Evolutionary conservation across 2,329 filamentous ascomycete genomes (phyloP), one percentile per base, ranked within the genome.

Genomic region (Nakataea oryzae): DNA sequence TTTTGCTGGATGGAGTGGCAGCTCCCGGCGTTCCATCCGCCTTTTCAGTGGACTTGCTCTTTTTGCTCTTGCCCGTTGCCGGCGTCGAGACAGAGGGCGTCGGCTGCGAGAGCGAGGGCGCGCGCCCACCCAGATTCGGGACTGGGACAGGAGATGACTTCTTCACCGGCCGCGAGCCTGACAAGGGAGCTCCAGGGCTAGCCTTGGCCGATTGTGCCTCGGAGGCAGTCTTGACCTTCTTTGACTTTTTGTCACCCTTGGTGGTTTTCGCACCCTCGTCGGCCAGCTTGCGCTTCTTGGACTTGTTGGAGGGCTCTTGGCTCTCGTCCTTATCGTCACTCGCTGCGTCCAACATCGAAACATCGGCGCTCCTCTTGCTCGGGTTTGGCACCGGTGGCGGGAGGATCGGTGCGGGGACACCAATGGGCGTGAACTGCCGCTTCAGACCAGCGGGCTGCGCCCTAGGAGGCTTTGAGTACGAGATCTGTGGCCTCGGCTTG

Each of bases 371-470:
- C 60, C 58, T 63, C 54, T 64, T 54, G 54, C 56, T 55, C 1
- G 62, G 27, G 27, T 60, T 63, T 54, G 54, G 59, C 1, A 60
- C 28, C n/a, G 60, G 34, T 21, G 61, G 65, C 9, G 41, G 41
- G 5, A 65, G 26, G 27, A 64, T 59, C 12, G 62, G 59, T 6
- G 50, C 34, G 3, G 50, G 71, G 56, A 83, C 78, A 30, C 89
- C 89, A 57, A 88, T 82, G 1, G 89, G 88, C 61, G 81, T 81
- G 72, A 83, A 91, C 41, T 88, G 83, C 73, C 86, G 82, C 68
- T 81, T 85, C 61, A 93, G 75, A 8, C 85, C 87, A 68, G 82
- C 79, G 1, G 89, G 88, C 71, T 92, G 89, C 57, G 82, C 77
- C 63, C 86, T 82, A 59, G 84, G 77, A 1, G 79, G 72, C 63